phyloP scores from a whole-genome alignment of 345 rosid genomes.

The Citrus maxima region DNA sequence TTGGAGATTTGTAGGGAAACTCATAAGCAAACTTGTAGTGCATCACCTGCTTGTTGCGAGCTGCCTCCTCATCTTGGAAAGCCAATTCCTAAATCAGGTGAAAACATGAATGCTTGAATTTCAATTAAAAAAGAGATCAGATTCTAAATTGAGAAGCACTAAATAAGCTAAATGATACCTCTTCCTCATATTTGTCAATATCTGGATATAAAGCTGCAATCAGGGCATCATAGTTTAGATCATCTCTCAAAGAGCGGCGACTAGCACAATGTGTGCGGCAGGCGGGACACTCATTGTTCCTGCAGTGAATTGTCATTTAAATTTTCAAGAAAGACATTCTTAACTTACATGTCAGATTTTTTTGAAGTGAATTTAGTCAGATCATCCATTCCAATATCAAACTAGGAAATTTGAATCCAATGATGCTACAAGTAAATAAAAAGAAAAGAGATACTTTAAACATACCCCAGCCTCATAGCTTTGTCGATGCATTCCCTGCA shows the following conservation, averaged over 20 bases:
- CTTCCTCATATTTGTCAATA: slow-evolving; percentile 65
- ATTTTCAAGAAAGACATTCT: not conserved
- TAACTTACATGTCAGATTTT: not conserved
- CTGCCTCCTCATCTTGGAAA: slow-evolving; percentile 48
- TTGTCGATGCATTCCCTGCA: slow-evolving; percentile 87
- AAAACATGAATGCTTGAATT: slow-evolving; percentile 4
- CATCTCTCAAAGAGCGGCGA: slow-evolving; percentile 83
- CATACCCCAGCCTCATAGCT: slow-evolving; percentile 80
- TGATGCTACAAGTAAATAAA: not conserved
- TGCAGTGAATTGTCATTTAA: slow-evolving; percentile 29
- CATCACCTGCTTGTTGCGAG: slow-evolving; percentile 49
- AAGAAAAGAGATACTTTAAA: slow-evolving; percentile 8
- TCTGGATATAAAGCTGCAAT: slow-evolving; percentile 69
- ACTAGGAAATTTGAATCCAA: slow-evolving; percentile 6
- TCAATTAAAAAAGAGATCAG: not conserved
- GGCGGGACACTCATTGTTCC: slow-evolving; percentile 89
- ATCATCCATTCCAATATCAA: slow-evolving; percentile 6
- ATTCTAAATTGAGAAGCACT: slow-evolving; percentile 3
- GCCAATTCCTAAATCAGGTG: slow-evolving; percentile 43
- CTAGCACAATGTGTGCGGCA: slow-evolving; percentile 83
- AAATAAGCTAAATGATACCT: slow-evolving; percentile 38
- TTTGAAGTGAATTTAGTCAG: not conserved
- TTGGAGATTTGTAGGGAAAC: not conserved
- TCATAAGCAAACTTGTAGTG: not conserved
- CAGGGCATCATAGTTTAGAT: slow-evolving; percentile 72